Percentiles rank a stretch among this genome's conserved stretches.
phyloP scores from a whole-genome alignment of 116 monocot genomes.

The Papilionanthe hybrid region DNA sequence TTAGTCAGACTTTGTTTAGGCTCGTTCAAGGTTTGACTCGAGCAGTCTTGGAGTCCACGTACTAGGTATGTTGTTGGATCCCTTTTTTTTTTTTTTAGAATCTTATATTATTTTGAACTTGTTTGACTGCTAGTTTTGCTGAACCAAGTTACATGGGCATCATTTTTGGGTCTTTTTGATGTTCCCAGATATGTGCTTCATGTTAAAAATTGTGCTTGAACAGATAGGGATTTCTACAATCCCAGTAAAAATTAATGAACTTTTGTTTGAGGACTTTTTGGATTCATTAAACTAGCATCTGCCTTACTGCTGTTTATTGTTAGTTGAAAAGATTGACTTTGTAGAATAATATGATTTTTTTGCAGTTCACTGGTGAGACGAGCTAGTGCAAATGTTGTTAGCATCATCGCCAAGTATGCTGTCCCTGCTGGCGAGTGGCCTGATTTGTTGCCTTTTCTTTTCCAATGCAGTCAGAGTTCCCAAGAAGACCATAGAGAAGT shows the following conservation, averaged over 20 bases:
- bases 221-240: neutral
- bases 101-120: neutral
- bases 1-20: neutral
- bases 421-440: conserved; percentile 95
- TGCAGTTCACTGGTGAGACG: conserved; percentile 72
- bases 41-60: neutral
- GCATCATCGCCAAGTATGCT: conserved; percentile 92
- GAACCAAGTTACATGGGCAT: neutral
- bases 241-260: neutral
- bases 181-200: neutral
- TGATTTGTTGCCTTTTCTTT: conserved; percentile 86
- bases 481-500: conserved; percentile 98
- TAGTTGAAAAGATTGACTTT: neutral
- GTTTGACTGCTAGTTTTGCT: neutral
- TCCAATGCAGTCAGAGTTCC: conserved; percentile 89
- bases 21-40: neutral
- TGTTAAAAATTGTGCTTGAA: neutral
- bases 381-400: conserved; percentile 87
- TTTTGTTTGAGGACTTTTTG: neutral
- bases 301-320: neutral
- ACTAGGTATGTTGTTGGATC: neutral
- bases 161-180: neutral
- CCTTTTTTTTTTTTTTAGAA: neutral
- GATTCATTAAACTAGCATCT: neutral
- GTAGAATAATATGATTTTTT: conserved; percentile 4